These are phyloP conservation scores for Trametes pubescens DNA, from an alignment of 1,284 basidiomycete genomes.

Conservation along the genomic window DNA sequence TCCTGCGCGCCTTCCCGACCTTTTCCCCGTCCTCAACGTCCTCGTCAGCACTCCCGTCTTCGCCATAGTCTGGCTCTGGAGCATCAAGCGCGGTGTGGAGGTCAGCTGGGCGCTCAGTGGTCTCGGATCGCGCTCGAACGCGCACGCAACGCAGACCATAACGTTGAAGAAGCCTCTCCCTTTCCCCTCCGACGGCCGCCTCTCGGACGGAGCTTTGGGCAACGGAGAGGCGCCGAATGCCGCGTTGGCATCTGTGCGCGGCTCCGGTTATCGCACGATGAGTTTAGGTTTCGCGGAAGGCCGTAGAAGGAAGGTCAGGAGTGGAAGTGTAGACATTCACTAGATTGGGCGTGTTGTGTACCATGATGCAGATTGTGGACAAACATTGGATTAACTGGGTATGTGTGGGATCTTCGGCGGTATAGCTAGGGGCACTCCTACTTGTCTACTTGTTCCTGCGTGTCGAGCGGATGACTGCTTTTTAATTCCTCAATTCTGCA, in stretches of 20 bases:
- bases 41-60: conserved; percentile 86
- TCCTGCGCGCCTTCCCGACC: conserved; percentile 82
- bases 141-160: conserved; percentile 1
- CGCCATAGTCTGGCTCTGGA: conserved; percentile 77
- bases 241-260: conserved; percentile 5
- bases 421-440: no score
- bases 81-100: conserved; percentile 74
- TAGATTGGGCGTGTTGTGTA: neutral
- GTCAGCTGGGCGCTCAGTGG: conserved; percentile 69
- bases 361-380: neutral
- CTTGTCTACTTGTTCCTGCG: no score
- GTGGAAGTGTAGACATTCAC: conserved; percentile 30
- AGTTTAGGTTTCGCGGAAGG: conserved; percentile 32
- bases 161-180: conserved; percentile 12
- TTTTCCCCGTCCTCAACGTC: conserved; percentile 88
- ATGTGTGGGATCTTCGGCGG: no score
- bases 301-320: conserved; percentile 27
- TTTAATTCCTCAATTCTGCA: no score
- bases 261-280: conserved; percentile 27
- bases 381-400: neutral
- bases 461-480: no score
- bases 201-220: neutral
- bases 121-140: conserved; percentile 35
- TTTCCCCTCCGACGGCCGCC: conserved; percentile 9
- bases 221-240: conserved; percentile 1